These are phyloP conservation scores for Acacia pycnantha DNA, from an alignment of 331 rosid species.

Conservation along the genomic window DNA sequence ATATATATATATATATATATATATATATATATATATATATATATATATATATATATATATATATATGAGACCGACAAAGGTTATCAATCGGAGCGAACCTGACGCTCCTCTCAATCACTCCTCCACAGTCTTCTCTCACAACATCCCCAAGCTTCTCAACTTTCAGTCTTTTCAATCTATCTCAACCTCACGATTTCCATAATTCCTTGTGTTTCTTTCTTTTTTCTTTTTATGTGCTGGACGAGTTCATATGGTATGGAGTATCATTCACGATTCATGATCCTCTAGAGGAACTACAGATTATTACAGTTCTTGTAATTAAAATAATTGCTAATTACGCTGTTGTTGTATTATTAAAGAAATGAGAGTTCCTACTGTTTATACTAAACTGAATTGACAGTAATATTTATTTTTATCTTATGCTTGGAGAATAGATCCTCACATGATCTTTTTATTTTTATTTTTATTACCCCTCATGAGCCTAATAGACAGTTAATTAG, in stretches of 20 bases:
- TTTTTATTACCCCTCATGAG: too few relatives aligned
- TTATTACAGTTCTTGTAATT: constrained; percentile 26
- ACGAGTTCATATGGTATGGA: constrained; percentile 39
- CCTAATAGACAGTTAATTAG: too few relatives aligned
- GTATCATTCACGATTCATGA: constrained; percentile 13
- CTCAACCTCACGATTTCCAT: too few relatives aligned
- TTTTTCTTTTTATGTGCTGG: constrained; percentile 43
- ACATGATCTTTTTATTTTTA: too few relatives aligned
- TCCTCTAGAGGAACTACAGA: neutral
- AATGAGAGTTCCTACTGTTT: neutral
- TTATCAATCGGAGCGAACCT: constrained; percentile 60
- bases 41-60: too few relatives aligned
- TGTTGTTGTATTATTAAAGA: neutral
- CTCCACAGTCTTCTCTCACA: neutral
- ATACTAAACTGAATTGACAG: too few relatives aligned
- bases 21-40: too few relatives aligned
- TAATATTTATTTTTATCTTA: too few relatives aligned
- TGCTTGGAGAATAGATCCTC: too few relatives aligned
- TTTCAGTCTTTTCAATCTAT: neutral
- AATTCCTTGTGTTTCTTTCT: too few relatives aligned
- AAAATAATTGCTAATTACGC: neutral
- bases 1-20: too few relatives aligned
- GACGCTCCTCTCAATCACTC: constrained; percentile 22
- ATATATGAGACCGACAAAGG: too few relatives aligned
- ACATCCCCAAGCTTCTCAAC: constrained; percentile 59